Percentiles rank a stretch among this genome's conserved stretches.
These are phyloP conservation scores for Thinopyrum elongatum DNA, from an alignment of 176 grass and related monocot species.

Conservation along the genomic window DNA sequence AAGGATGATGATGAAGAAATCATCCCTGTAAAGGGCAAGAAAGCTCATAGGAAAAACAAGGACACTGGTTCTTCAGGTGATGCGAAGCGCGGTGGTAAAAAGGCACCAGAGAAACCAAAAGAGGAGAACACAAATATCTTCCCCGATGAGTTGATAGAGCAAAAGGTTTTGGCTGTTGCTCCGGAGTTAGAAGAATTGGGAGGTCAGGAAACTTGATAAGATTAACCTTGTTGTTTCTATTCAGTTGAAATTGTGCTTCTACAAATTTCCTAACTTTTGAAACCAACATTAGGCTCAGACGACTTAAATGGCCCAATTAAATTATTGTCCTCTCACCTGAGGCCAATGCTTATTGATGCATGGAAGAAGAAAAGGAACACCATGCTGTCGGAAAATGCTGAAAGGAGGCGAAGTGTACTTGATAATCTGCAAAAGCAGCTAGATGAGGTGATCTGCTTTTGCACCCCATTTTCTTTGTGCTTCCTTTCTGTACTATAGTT, in stretches of 20 bases:
- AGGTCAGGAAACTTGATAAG: constrained; percentile 57
- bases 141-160: constrained; percentile 76
- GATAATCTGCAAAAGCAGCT: constrained; percentile 93
- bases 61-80: constrained; percentile 58
- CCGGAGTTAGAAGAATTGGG: constrained; percentile 83
- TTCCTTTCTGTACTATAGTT: constrained; percentile 18
- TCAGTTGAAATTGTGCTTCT: constrained; percentile 5
- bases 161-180: constrained; percentile 70
- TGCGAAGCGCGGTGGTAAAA: constrained; percentile 56
- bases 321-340: constrained; percentile 75
- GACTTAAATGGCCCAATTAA: constrained; percentile 53
- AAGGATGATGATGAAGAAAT: constrained; percentile 81
- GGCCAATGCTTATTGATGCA: constrained; percentile 82
- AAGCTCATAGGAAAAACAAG: constrained; percentile 85
- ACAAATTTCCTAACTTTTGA: constrained; percentile 13
- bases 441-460: constrained; percentile 69
- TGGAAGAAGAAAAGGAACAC: constrained; percentile 89
- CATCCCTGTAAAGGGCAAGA: constrained; percentile 81
- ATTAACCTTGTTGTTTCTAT: constrained; percentile 17
- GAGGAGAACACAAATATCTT: constrained; percentile 64
- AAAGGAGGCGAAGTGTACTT: constrained; percentile 72
- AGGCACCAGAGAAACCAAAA: constrained; percentile 68
- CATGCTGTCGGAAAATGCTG: constrained; percentile 83
- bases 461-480: constrained; percentile 4
- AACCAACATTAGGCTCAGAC: constrained; percentile 54